Evolutionary conservation across 192 early-diverging fungal species (phyloP).

Genomic region (Backusella sp.): DNA sequence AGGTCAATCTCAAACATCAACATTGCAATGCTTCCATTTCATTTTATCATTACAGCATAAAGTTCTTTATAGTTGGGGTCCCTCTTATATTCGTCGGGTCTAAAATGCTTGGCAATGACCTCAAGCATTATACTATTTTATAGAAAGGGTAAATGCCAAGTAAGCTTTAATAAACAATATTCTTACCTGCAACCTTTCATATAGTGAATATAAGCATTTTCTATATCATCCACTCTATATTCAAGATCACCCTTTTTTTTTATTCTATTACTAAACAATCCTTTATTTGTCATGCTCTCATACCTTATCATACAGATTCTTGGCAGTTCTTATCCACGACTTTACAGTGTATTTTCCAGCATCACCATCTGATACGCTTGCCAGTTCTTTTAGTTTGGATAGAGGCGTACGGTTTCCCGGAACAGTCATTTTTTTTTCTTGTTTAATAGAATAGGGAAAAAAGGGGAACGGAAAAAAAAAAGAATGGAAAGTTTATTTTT

Average conservation of each 20-base stretch:
- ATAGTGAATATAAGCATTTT: conserved; percentile 37
- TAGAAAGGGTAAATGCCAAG: not conserved
- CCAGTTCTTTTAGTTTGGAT: not conserved
- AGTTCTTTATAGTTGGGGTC: not conserved
- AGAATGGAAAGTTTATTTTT: not conserved
- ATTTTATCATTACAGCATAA: not conserved
- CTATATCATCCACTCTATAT: conserved; percentile 11
- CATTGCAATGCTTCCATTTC: not conserved
- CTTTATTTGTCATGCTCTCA: not conserved
- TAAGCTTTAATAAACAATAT: not conserved
- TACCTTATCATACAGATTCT: conserved; percentile 14
- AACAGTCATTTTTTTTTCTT: not conserved
- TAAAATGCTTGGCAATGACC: not conserved
- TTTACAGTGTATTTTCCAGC: conserved; percentile 10
- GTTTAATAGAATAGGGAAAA: not conserved
- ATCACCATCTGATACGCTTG: conserved; percentile 6
- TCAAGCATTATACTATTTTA: not conserved
- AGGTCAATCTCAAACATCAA: not conserved
- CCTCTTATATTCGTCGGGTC: not conserved
- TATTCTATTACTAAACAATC: not conserved
- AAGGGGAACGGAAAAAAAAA: not conserved
- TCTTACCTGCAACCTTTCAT: conserved; percentile 37
- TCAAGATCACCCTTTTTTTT: conserved; percentile 27
- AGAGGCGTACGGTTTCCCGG: not conserved
- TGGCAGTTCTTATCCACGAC: conserved; percentile 13